Percentiles rank a stretch among this genome's conserved stretches.
Conservation (phyloP, 2,329 filamentous ascomycete genomes). For the Cladorrhinum sp. region DNA sequence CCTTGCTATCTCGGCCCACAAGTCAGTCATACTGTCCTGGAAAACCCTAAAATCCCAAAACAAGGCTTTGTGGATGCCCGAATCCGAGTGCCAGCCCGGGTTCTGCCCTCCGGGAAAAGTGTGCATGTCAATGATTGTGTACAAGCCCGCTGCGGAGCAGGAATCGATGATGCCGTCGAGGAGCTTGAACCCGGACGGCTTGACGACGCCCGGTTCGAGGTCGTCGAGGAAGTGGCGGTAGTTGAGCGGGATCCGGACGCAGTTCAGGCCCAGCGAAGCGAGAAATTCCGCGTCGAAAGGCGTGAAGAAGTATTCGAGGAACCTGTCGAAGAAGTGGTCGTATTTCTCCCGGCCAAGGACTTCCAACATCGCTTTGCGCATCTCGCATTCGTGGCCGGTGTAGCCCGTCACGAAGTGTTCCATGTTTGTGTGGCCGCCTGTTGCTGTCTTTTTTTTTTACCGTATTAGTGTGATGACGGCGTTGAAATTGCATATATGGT, state of each 20-base stretch:
- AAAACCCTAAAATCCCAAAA: constrained; percentile 44
- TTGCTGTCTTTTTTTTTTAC: constrained; percentile 15
- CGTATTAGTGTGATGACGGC: no score
- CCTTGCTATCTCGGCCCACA: constrained; percentile 39
- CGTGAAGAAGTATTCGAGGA: constrained; percentile 55
- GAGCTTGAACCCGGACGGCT: constrained; percentile 44
- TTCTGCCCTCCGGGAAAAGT: constrained; percentile 43
- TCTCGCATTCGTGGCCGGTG: constrained; percentile 52
- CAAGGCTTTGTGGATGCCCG: constrained; percentile 35
- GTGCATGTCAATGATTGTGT: constrained; percentile 43
- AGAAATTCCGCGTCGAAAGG: constrained; percentile 54
- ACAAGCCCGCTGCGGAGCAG: constrained; percentile 39
- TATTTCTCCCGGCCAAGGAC: constrained; percentile 53
- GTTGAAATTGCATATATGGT: background rate
- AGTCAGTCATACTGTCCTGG: constrained; percentile 39
- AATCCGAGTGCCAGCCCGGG: constrained; percentile 42
- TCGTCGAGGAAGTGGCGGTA: constrained; percentile 53
- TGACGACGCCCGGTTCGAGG: constrained; percentile 44
- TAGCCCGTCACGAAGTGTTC: constrained; percentile 59
- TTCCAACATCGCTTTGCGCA: constrained; percentile 48
- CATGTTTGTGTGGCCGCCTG: constrained; percentile 27
- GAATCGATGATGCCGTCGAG: constrained; percentile 45
- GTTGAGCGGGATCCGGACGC: constrained; percentile 58
- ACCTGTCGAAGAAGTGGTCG: constrained; percentile 51
- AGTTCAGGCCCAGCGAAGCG: constrained; percentile 53